A percentile compares a stretch with the other conserved stretches of the same genome.
phyloP scores from a whole-genome alignment of 495 filamentous ascomycete species.

The Apiosordaria backusii region DNA sequence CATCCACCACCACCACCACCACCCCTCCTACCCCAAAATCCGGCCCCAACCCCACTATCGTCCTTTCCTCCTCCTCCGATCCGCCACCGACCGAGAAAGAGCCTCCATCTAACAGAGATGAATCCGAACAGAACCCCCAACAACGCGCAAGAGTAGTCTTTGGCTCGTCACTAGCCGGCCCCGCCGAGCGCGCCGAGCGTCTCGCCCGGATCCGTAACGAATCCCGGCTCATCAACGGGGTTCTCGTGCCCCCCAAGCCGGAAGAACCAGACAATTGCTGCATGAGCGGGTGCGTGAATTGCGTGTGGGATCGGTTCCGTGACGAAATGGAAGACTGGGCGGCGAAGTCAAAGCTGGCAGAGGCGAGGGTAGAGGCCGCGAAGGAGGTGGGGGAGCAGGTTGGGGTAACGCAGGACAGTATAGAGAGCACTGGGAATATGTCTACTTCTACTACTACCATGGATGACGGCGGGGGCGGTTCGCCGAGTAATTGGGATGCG shows the following conservation, averaged over 20 bases:
- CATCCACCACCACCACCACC: slow-evolving; percentile 34
- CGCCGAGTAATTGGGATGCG: slow-evolving; percentile 59
- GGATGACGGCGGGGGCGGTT: slow-evolving; percentile 81
- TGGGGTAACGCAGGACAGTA: slow-evolving; percentile 24
- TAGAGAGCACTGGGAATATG: slow-evolving; percentile 15
- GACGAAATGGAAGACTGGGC: slow-evolving; percentile 93
- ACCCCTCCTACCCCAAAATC: slow-evolving; percentile 14
- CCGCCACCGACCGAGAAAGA: slow-evolving; percentile 29
- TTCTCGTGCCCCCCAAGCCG: slow-evolving; percentile 76
- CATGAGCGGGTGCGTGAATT: slow-evolving; percentile 97
- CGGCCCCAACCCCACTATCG: neutral
- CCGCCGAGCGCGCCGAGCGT: slow-evolving; percentile 59
- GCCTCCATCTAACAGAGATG: slow-evolving; percentile 25
- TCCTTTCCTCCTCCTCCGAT: slow-evolving; percentile 13
- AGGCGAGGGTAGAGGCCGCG: slow-evolving; percentile 37
- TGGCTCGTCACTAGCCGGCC: slow-evolving; percentile 65
- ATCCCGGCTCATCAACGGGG: slow-evolving; percentile 66
- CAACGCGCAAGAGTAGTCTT: slow-evolving; percentile 70
- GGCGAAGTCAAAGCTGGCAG: slow-evolving; percentile 53
- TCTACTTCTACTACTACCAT: slow-evolving; percentile 44
- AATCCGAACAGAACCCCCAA: slow-evolving; percentile 34
- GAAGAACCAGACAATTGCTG: slow-evolving; percentile 97
- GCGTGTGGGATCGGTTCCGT: slow-evolving; percentile 88
- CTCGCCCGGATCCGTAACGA: slow-evolving; percentile 53
- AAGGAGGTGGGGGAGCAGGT: slow-evolving; percentile 22